phyloP scores from a whole-genome alignment of 148 eudicot species.

The Beta vulgaris region DNA sequence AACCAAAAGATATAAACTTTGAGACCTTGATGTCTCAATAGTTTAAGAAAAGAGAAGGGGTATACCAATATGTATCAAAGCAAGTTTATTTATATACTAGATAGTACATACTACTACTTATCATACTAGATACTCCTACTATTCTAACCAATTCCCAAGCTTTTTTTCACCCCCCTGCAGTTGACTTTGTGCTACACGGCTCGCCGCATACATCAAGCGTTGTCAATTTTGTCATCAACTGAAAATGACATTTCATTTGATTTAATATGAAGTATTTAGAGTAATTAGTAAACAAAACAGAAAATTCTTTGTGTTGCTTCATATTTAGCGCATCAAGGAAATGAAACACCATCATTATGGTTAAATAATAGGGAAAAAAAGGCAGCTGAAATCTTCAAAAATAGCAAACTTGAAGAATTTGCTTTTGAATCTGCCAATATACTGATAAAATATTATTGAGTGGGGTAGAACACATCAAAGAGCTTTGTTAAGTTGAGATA shows the following conservation, averaged over 20 bases:
- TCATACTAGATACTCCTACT: neutral
- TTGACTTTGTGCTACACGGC: conserved; percentile 9
- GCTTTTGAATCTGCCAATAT: conserved; percentile 1
- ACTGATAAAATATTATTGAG: neutral
- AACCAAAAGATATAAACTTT: conserved; percentile 8
- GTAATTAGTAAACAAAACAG: neutral
- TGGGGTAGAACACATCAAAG: neutral
- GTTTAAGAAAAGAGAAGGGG: conserved; percentile 9
- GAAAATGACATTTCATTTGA: neutral
- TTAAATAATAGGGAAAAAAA: neutral
- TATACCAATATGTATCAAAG: neutral
- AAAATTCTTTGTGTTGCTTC: neutral
- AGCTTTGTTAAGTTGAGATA: neutral
- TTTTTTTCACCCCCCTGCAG: neutral
- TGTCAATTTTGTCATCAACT: conserved; percentile 18
- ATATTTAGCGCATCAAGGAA: neutral
- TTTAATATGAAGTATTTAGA: neutral
- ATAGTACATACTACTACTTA: no score
- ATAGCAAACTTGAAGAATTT: neutral
- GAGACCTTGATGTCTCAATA: conserved; percentile 23
- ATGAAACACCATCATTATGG: neutral
- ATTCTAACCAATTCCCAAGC: neutral
- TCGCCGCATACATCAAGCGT: conserved; percentile 28
- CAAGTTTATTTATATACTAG: neutral
- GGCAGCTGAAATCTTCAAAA: neutral